These are phyloP conservation scores for Sanguinoderma infundibulare DNA, from an alignment of 1,284 basidiomycete genomes.

Conservation along the genomic window DNA sequence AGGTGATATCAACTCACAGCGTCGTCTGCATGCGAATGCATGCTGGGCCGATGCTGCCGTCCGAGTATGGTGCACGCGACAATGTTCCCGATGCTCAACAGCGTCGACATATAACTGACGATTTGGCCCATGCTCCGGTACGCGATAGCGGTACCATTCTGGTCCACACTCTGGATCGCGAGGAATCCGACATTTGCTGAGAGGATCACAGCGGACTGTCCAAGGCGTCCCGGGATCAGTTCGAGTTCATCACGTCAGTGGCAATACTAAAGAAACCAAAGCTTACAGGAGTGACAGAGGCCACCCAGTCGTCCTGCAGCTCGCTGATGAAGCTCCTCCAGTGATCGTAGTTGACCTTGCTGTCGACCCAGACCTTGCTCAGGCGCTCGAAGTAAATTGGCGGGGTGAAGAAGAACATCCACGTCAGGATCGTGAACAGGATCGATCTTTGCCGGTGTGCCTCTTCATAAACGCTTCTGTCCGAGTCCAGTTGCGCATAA, in stretches of 20 bases:
- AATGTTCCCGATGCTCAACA: constrained; percentile 33
- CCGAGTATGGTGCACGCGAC: constrained; percentile 30
- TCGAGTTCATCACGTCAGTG: no score
- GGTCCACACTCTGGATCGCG: constrained; percentile 40
- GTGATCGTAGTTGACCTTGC: constrained; percentile 27
- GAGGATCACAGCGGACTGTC: constrained; percentile 45
- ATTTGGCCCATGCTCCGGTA: constrained; percentile 30
- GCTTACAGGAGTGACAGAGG: constrained; percentile 34
- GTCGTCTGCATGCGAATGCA: constrained; percentile 10
- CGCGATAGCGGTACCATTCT: not conserved
- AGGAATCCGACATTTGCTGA: constrained; percentile 47
- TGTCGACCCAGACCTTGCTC: constrained; percentile 31
- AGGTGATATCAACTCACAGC: constrained; percentile 19
- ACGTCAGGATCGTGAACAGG: constrained; percentile 26
- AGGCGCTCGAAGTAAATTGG: constrained; percentile 28
- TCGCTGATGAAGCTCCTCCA: constrained; percentile 31
- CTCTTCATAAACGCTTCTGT: constrained; percentile 18
- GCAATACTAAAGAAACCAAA: not conserved
- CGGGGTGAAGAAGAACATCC: constrained; percentile 31
- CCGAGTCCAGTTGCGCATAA: constrained; percentile 28
- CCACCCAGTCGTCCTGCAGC: constrained; percentile 33
- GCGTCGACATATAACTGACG: constrained; percentile 32
- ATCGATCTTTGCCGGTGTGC: constrained; percentile 8
- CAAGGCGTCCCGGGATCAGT: not conserved
- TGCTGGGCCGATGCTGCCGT: constrained; percentile 24